Percentiles rank a stretch among this genome's conserved stretches.
Conservation (phyloP, 108 stramenopile species). For the Skeletonema tropicum region DNA sequence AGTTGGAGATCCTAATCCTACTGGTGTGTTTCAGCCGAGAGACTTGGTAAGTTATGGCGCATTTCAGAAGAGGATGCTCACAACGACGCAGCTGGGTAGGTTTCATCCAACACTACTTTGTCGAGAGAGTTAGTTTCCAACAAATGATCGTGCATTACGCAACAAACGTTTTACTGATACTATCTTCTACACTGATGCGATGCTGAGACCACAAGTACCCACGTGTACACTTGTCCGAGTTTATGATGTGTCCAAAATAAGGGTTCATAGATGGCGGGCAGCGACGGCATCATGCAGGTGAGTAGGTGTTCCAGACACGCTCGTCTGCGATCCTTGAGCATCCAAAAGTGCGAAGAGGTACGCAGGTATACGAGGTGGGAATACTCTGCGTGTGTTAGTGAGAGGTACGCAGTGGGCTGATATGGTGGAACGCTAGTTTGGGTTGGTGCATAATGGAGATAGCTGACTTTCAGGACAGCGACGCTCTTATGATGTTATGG, state of each 20-base stretch:
- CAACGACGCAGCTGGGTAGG: constrained; percentile 25
- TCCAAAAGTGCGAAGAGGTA: constrained; percentile 22
- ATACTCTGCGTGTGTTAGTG: constrained; percentile 26
- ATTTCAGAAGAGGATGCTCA: constrained; percentile 25
- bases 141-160: constrained; percentile 35
- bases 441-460: constrained; percentile 43
- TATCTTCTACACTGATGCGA: constrained; percentile 44
- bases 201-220: constrained; percentile 28
- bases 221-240: constrained; percentile 25
- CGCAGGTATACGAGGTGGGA: constrained; percentile 27
- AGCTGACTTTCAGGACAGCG: constrained; percentile 31
- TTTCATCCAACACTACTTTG: not conserved
- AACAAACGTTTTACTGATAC: constrained; percentile 21
- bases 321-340: constrained; percentile 27
- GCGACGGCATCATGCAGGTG: not conserved
- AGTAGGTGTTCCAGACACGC: not conserved
- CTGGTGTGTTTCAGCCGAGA: constrained; percentile 31
- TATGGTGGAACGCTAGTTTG: constrained; percentile 43
- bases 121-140: constrained; percentile 24
- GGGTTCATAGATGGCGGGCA: constrained; percentile 18
- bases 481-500: constrained; percentile 46
- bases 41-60: constrained; percentile 40
- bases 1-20: constrained; percentile 1
- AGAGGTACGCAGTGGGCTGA: constrained; percentile 44
- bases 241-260: constrained; percentile 38